Conservation (phyloP, 176 grass and related monocot species). For the Alopecurus myosuroides region DNA sequence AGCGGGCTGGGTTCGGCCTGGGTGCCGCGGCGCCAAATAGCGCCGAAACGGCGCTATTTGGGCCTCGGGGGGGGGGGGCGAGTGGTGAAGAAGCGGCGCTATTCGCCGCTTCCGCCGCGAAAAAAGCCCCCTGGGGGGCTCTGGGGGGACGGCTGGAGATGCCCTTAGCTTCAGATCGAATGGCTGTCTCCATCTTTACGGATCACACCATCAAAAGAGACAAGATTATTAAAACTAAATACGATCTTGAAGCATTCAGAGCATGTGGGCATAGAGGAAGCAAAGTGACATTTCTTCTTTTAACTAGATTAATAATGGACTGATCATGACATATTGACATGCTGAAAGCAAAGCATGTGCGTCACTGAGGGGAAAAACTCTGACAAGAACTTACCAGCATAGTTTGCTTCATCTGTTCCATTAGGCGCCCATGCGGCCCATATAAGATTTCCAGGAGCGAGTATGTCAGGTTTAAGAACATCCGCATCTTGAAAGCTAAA, state of each 20-base stretch:
- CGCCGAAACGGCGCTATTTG: too few relatives aligned
- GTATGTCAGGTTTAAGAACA: slow-evolving; percentile 93
- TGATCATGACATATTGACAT: slow-evolving; percentile 8
- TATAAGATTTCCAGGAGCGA: slow-evolving; percentile 93
- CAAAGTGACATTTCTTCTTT: neutral
- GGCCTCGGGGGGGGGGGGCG: too few relatives aligned
- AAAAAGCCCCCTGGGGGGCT: too few relatives aligned
- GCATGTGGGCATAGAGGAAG: neutral
- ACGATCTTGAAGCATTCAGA: neutral
- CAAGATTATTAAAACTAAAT: neutral
- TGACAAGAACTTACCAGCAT: slow-evolving; percentile 45
- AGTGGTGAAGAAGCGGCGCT: too few relatives aligned
- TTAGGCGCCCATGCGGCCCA: slow-evolving; percentile 97
- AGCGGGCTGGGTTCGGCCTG: too few relatives aligned
- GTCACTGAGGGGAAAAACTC: neutral
- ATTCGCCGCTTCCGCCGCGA: too few relatives aligned
- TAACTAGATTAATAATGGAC: neutral
- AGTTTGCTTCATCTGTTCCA: slow-evolving; percentile 93
- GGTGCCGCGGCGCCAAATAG: too few relatives aligned
- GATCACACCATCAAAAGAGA: neutral
- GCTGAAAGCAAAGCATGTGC: neutral
- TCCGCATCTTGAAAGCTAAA: slow-evolving; percentile 99
- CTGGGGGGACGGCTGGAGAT: too few relatives aligned
- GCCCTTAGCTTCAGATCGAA: neutral
- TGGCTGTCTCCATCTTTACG: neutral